phyloP scores from a whole-genome alignment of 2,329 filamentous ascomycete genomes.

The Aspergillus pseudonomiae region DNA sequence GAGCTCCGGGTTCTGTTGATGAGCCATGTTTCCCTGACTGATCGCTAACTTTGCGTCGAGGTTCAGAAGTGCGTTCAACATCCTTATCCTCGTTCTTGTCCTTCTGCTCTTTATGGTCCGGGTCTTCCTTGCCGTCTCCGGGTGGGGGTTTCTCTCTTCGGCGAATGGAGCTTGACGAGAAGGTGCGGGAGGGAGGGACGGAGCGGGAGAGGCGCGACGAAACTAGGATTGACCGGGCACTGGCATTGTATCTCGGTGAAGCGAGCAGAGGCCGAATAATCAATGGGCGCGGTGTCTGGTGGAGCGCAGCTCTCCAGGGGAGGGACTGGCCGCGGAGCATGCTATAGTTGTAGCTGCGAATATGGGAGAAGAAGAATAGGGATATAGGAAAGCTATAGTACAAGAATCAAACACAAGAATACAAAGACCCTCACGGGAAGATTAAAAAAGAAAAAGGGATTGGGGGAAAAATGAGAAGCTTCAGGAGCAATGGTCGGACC shows the following conservation, averaged over 20 bases:
- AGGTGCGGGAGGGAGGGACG: constrained; percentile 38
- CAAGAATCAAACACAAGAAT: constrained; percentile 6
- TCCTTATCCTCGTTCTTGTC: constrained; percentile 38
- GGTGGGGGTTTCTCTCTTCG: constrained; percentile 61
- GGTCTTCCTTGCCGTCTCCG: constrained; percentile 37
- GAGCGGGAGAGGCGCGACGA: constrained; percentile 28
- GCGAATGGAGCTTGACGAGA: constrained; percentile 51
- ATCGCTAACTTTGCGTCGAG: constrained; percentile 46
- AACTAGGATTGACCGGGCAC: constrained; percentile 30
- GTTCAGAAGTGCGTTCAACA: constrained; percentile 49
- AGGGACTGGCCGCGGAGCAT: constrained; percentile 69
- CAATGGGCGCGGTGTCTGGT: constrained; percentile 50
- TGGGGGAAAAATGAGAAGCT: not conserved
- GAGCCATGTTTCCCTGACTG: constrained; percentile 32
- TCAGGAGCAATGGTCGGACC: not conserved
- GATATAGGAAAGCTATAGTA: constrained; percentile 14
- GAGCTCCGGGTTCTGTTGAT: constrained; percentile 32
- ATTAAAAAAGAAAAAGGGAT: not conserved
- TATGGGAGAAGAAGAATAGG: constrained; percentile 10
- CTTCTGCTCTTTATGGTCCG: constrained; percentile 30
- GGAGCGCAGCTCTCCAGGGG: constrained; percentile 66
- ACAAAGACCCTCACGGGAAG: constrained; percentile 2
- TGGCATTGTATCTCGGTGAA: constrained; percentile 35
- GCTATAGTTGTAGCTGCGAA: constrained; percentile 36
- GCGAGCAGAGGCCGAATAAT: constrained; percentile 37